Percentiles rank a stretch among this genome's conserved stretches.
Conservation (phyloP, 2,329 filamentous ascomycete species). For the Tolypocladium sp. region DNA sequence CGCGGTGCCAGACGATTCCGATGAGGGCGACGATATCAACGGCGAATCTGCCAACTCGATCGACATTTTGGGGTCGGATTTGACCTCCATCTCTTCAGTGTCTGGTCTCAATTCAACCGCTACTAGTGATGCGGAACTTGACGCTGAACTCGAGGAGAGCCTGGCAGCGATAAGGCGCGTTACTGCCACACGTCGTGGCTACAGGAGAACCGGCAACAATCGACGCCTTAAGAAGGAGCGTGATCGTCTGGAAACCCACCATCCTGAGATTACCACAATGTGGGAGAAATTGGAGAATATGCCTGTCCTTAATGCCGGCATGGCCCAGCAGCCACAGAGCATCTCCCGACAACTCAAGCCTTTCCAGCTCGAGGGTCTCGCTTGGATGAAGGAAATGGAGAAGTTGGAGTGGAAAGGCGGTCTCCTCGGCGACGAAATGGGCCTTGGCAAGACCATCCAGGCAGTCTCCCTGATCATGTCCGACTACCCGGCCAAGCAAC, state of each 20-base stretch:
- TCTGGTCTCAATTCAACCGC: slow-evolving; percentile 4
- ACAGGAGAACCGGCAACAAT: slow-evolving; percentile 14
- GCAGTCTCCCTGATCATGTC: slow-evolving; percentile 98
- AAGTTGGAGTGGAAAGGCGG: slow-evolving; percentile 78
- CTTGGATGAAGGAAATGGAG: slow-evolving; percentile 93
- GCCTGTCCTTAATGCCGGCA: slow-evolving; percentile 51
- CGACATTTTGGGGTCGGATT: neutral
- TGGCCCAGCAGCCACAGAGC: slow-evolving; percentile 44
- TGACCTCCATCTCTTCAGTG: neutral
- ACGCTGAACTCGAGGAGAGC: slow-evolving; percentile 3
- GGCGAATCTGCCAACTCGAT: neutral
- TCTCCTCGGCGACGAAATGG: slow-evolving; percentile 94
- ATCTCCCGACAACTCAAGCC: slow-evolving; percentile 82
- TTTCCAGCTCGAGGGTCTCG: slow-evolving; percentile 87
- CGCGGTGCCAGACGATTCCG: neutral
- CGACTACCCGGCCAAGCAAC: slow-evolving; percentile 75
- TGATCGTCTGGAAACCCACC: slow-evolving; percentile 59
- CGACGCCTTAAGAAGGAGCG: slow-evolving; percentile 39
- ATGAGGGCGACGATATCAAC: neutral
- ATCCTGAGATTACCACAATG: slow-evolving; percentile 75
- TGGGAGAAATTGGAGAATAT: slow-evolving; percentile 68
- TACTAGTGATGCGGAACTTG: slow-evolving; percentile 11
- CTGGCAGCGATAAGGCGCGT: slow-evolving; percentile 8
- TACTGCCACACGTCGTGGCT: slow-evolving; percentile 23
- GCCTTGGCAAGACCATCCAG: slow-evolving; percentile 96